Evolutionary conservation across 2,329 filamentous ascomycete genomes (phyloP).

Genomic region (Diaporthe sp.): DNA sequence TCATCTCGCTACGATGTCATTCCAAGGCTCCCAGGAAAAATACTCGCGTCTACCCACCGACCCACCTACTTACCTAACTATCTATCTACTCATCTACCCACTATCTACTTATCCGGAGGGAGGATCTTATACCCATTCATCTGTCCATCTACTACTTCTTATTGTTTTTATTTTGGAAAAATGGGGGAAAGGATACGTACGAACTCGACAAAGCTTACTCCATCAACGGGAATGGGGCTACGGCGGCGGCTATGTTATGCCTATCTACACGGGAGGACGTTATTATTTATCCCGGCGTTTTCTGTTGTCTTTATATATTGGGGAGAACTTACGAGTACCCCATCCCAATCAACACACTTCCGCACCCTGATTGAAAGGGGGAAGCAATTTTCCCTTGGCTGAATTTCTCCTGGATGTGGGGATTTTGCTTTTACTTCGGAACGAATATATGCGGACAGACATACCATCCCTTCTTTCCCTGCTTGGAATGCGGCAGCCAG

Average conservation of each 20-base stretch:
- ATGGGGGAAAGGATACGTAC: slow-evolving; percentile 1
- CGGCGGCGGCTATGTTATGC: slow-evolving; percentile 17
- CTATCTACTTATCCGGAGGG: not conserved
- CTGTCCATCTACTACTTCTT: slow-evolving; percentile 29
- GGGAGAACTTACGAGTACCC: slow-evolving; percentile 7
- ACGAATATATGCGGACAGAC: not conserved
- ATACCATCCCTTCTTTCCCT: not conserved
- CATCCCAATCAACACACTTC: not conserved
- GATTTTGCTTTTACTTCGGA: not conserved
- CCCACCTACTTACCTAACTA: not conserved
- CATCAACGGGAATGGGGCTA: not conserved
- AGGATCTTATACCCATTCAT: slow-evolving; percentile 26
- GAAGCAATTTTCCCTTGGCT: not conserved
- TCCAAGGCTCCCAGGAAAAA: not conserved
- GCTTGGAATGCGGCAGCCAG: not conserved
- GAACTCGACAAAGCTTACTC: slow-evolving; percentile 7
- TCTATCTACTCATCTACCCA: not conserved
- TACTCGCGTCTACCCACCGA: not conserved
- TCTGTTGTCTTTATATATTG: slow-evolving; percentile 14
- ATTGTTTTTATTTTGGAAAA: slow-evolving; percentile 27
- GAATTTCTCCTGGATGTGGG: not conserved
- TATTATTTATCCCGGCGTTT: not conserved
- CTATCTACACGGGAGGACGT: slow-evolving; percentile 10
- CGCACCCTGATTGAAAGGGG: not conserved
- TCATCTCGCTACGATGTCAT: not conserved